Percentiles rank a stretch among this genome's conserved stretches.
These are phyloP conservation scores for Lentinus polychrous DNA, from an alignment of 1,284 basidiomycete species.

Conservation along the genomic window DNA sequence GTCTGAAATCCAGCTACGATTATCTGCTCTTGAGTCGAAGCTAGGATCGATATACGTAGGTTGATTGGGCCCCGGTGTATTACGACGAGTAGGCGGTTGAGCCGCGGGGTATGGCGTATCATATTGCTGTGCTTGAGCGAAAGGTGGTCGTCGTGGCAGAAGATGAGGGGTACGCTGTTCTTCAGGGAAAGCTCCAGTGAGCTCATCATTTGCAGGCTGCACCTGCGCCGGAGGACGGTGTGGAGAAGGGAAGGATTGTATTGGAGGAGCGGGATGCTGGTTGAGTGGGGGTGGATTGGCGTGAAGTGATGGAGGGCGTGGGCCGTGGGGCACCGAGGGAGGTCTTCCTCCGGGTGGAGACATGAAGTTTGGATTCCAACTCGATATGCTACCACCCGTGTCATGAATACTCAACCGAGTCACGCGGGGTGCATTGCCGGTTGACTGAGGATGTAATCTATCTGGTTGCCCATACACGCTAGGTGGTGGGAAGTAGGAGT, in stretches of 20 bases:
- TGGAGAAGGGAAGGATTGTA: too few species aligned
- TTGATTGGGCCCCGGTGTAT: neutral
- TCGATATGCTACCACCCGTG: neutral
- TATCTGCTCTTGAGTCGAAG: too few species aligned
- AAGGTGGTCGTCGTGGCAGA: neutral
- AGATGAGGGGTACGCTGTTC: neutral
- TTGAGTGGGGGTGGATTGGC: too few species aligned
- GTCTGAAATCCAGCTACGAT: too few species aligned
- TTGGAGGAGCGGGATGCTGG: neutral
- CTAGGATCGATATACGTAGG: too few species aligned
- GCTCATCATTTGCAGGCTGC: too few species aligned
- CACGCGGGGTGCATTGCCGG: constrained; percentile 1
- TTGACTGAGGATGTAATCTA: neutral
- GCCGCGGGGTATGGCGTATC: too few species aligned
- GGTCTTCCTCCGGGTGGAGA: neutral
- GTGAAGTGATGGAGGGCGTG: neutral
- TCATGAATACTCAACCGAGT: constrained; percentile 3
- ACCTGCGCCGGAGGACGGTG: too few species aligned
- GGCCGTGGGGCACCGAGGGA: neutral
- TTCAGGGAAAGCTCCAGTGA: too few species aligned
- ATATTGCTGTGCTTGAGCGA: too few species aligned
- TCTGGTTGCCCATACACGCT: constrained; percentile 2
- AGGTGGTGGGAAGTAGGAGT: neutral
- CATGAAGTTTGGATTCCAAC: neutral
- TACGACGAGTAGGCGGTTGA: too few species aligned